Base-by-base conservation (phyloP, 2,329 filamentous ascomycete species). In the Lasiodiplodia gonubiensis region DNA sequence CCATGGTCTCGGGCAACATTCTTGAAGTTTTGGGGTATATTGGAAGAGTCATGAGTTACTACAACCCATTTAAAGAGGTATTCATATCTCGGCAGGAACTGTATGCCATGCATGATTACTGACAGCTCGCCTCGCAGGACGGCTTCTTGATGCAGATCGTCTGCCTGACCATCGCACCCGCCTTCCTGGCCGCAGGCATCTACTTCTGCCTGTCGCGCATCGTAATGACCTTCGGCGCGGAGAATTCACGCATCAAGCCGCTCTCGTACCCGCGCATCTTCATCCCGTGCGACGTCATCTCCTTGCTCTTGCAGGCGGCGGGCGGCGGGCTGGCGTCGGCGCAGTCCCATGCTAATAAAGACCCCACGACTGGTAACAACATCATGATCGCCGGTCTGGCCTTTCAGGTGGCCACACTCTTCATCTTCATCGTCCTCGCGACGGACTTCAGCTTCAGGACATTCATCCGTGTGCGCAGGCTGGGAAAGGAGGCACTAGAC, bases 121-220 rank as follows among this genome's bases (percentile, higher is more conserved):
- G 23, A 61, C 67, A n/a, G 25, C 8, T 42, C 33, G 48, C 12
- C 12, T 27, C 74, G 57, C 85, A 89, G 73, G 73, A 74, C 14
- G 86, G 83, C 8, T 92, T 91, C 74, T 83, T 90, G 74, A 83
- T 90, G n/a, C 87, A 91, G 74, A 89, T 90, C 70, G 84, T 86
- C 69, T 89, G 86, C 76, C 81, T 91, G 61, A 86, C 84, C 71
- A 84, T 84, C 53, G 83, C 79, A 0, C 84, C 84, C 11, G 85
- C 86, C 66, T 88, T 86, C 75, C 83, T 85, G 72, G 83, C 86
- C 33, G 89, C 89, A 0, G 87, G 87, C 68, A 88, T 91, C 73
- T 92, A 91, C 75, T 84, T 91, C 65, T 89, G 86, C 35, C 82
- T 90, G 35, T 79, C 79, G 2, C 76, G 76, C 53, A 79, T 79